Conservation (phyloP, 768 basidiomycete genomes). For the Postia placenta region DNA sequence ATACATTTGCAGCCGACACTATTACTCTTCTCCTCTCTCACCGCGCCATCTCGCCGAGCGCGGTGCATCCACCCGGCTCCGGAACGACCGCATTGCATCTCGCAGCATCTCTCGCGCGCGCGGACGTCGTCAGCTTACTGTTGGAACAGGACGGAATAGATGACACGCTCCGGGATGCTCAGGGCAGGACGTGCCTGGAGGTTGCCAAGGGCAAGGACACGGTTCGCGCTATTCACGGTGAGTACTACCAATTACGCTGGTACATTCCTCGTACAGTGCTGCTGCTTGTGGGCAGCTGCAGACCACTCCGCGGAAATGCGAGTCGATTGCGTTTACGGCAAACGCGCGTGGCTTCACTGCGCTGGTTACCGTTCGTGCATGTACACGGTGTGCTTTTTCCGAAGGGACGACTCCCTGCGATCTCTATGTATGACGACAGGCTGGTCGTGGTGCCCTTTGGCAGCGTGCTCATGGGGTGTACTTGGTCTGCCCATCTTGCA, state of each 20-base stretch:
- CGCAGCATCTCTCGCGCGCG: conserved; percentile 64
- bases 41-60: conserved; percentile 75
- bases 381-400: too few relatives aligned
- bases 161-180: conserved; percentile 63
- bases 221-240: conserved; percentile 61
- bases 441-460: too few relatives aligned
- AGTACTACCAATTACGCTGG: too few relatives aligned
- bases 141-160: conserved; percentile 78
- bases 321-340: too few relatives aligned
- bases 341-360: too few relatives aligned
- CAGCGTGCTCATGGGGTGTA: too few relatives aligned
- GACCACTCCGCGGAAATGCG: neutral
- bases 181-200: conserved; percentile 65
- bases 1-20: conserved; percentile 47
- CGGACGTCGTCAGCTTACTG: conserved; percentile 68
- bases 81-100: conserved; percentile 71
- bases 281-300: neutral
- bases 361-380: too few relatives aligned
- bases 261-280: neutral
- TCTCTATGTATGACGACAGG: neutral
- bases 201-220: conserved; percentile 68
- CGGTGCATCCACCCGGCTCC: conserved; percentile 64
- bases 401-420: neutral
- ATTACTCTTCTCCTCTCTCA: conserved; percentile 63
- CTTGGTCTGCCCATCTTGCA: too few relatives aligned